Evolutionary conservation across 2,329 filamentous ascomycete species (phyloP), one percentile per base, ranked within the genome.

Genomic region (Ascocoryne sarcoides): DNA sequence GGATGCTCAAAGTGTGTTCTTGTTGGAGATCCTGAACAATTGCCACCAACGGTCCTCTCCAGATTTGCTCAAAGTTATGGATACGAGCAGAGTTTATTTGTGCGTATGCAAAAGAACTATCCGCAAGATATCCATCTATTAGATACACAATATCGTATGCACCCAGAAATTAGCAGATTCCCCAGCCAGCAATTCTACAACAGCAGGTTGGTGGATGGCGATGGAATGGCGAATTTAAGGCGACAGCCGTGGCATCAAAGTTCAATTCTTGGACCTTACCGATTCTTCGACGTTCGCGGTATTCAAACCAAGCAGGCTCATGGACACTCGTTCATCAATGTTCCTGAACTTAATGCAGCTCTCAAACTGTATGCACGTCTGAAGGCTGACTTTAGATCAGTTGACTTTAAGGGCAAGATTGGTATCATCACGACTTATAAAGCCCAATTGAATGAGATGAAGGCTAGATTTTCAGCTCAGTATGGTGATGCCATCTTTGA

Each of bases 121-220:
- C 85, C 87, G 1, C 70, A 84, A 21, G 83, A 93, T 49, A 80
- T 98, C 12, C 90, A 98, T 66, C 71, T 98, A 18, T 76, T 98
- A n/a, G 90, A 96, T 58, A 92, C 84, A 41, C 92, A 98, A 59
- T 98, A 98, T 61, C 92, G 92, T 64, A 98, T 98, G 93, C 92
- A 98, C 65, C 92, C 93, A 0, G 86, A 92, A 51, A 98, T 98
- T 60, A 95, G 88, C 62, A 63, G 70, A 38, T 98, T 95, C 61
- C 92, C 93, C 1, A 95, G 88, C 61, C 69, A 74, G 52, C 82
- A 89, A 37, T 98, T 98, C 65, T 98, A 98, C 65, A 87, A 96
- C 58, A 79, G 85, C 19, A 77, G 79, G 48, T 75, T 98, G 9
- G 69, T 89, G 48, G 88, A 98, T 61, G 92, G 93, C 17, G 75